Base-by-base conservation (phyloP, 2,329 filamentous ascomycete genomes). In the Phoma sp. region DNA sequence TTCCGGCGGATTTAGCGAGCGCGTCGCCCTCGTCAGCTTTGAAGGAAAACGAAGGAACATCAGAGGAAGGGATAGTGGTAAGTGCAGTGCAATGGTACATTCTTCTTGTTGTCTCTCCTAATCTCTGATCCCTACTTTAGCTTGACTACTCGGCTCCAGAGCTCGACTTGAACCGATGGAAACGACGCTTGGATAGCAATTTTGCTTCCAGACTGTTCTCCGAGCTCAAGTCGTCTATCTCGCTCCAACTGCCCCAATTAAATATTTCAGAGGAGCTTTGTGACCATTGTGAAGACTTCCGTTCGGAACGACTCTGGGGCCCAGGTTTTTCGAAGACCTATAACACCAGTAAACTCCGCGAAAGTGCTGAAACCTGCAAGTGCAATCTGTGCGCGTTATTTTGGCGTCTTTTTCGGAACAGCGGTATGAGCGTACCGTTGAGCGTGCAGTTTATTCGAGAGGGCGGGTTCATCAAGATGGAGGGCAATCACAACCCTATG, bases 351-450 rank as follows among this genome's bases (percentile, higher is more conserved):
- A n/a, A 17, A 7, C 30, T 33, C 15, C 4, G 4, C 10, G 30
- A 11, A 2, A 15, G 30, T 18, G 14, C 30, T 33, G 17, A n/a
- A 15, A 6, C 42, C 7, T 12, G 18, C 20, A 7, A 25, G 4
- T 57, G 53, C 42, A 14, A 57, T 2, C 46, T 57, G 5, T 57
- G 53, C 42, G 34, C 29, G 18, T 11, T 57, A 2, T 48, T 57
- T 17, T 38, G 38, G 25, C 28, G 29, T 4, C 14, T 30, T 5
- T 25, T 3, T 33, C 12, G 17, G 4, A 5, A 6, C 7, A 7
- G 18, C 18, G 9, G 15, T n/a, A 17, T 11, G 33, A 14, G n/a
- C 33, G 30, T 10, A 29, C 28, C 28, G 4, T 17, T 17, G 30
- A 33, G 15, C 17, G 36, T 38, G 11, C 17, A 10, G 12, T 4